Evolutionary conservation across 2,329 filamentous ascomycete genomes (phyloP).

Genomic region (Tolypocladium amazonense): DNA sequence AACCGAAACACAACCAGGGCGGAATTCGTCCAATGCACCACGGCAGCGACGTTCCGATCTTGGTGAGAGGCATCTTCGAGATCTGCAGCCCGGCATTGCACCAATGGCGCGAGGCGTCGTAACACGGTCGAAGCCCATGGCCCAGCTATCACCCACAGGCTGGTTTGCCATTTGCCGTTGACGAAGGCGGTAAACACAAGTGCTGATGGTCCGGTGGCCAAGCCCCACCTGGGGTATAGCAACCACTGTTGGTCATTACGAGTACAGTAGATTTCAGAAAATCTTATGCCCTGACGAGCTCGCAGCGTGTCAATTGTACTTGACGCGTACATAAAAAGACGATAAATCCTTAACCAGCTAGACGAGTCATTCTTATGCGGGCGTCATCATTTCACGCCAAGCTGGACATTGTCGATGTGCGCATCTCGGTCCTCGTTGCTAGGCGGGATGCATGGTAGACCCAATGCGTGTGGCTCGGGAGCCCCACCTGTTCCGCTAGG

Average conservation of each 20-base stretch:
- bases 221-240: neutral
- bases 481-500: neutral
- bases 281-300: neutral
- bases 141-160: no score
- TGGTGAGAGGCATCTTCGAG: neutral
- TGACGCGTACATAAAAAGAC: neutral
- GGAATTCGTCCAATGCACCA: neutral
- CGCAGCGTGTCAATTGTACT: neutral
- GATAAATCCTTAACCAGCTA: neutral
- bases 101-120: neutral
- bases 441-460: neutral
- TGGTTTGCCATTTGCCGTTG: neutral
- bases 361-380: neutral
- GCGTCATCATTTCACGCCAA: neutral
- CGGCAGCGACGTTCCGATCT: neutral
- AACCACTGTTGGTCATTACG: neutral
- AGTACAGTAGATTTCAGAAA: no score
- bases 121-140: neutral
- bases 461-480: neutral
- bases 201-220: neutral
- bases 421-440: neutral
- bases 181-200: neutral
- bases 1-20: neutral
- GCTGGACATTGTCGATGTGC: neutral
- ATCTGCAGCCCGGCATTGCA: neutral